These are phyloP conservation scores for Neotropicomus parvogracilis DNA, from an alignment of 1,284 basidiomycete genomes.

Conservation along the genomic window DNA sequence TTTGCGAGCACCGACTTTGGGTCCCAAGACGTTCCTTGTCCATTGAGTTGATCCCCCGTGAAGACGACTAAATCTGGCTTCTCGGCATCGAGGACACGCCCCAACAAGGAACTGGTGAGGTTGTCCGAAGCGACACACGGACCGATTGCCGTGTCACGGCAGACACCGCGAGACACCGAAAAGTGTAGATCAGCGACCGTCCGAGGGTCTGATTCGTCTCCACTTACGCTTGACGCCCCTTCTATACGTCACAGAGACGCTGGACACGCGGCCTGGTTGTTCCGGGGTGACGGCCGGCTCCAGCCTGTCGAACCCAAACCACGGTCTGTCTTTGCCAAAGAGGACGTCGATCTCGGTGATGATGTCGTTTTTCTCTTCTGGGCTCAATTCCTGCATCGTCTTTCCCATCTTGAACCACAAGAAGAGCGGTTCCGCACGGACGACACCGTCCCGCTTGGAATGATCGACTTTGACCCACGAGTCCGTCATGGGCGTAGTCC, in stretches of 20 bases:
- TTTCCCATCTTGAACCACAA: conserved; percentile 77
- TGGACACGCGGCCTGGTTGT: conserved; percentile 40
- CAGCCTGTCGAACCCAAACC: conserved; percentile 80
- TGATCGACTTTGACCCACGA: conserved; percentile 57
- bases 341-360: conserved; percentile 88
- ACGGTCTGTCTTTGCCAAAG: conserved; percentile 75
- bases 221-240: conserved; percentile 63
- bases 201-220: neutral
- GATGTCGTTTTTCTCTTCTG: conserved; percentile 55
- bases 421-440: conserved; percentile 49
- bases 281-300: conserved; percentile 51
- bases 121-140: conserved; percentile 68
- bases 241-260: conserved; percentile 58
- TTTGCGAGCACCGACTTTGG: conserved; percentile 82
- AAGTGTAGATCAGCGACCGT: conserved; percentile 84
- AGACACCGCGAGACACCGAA: conserved; percentile 69
- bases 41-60: conserved; percentile 82
- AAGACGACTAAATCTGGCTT: conserved; percentile 90
- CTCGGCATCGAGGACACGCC: conserved; percentile 71
- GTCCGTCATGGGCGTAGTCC: conserved; percentile 42
- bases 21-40: conserved; percentile 87
- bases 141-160: conserved; percentile 58
- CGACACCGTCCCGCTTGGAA: conserved; percentile 56
- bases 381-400: conserved; percentile 53
- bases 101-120: conserved; percentile 68